phyloP scores from a whole-genome alignment of 208 protist genomes.

The Crithidia brevicula region DNA sequence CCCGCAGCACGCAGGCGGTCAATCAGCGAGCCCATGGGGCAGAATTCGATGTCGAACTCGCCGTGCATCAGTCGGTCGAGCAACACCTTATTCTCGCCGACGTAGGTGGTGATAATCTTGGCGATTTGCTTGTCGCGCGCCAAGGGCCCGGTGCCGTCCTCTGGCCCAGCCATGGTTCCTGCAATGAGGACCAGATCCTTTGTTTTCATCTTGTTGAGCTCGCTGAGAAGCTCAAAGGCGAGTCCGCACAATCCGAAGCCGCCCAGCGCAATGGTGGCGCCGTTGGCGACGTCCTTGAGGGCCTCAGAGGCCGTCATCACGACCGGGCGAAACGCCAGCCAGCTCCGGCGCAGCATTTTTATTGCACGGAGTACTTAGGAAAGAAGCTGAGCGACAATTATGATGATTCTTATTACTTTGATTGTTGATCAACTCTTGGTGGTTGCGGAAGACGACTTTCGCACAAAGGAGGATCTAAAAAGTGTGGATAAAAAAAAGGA shows the following conservation, averaged over 20 bases:
- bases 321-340: constrained; percentile 3
- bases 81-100: constrained; percentile 93
- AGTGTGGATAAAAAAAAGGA: background rate
- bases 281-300: constrained; percentile 48
- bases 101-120: constrained; percentile 90
- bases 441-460: too few relatives aligned
- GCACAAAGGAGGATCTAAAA: too few relatives aligned
- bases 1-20: constrained; percentile 91
- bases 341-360: constrained; percentile 30
- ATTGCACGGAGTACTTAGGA: constrained; percentile 28
- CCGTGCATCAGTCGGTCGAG: constrained; percentile 84
- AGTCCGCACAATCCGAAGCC: constrained; percentile 94
- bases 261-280: constrained; percentile 67
- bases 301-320: constrained; percentile 52
- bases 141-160: constrained; percentile 87
- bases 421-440: too few relatives aligned
- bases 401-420: too few relatives aligned
- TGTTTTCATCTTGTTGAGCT: constrained; percentile 42
- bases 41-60: constrained; percentile 94
- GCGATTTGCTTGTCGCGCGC: constrained; percentile 76
- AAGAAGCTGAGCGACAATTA: too few relatives aligned
- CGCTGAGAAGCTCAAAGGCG: constrained; percentile 84
- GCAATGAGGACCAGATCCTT: constrained; percentile 88
- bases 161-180: constrained; percentile 87
- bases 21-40: constrained; percentile 95